Base-by-base conservation (phyloP, 306 rosid genomes). In the Hippophae gyantsensis region DNA sequence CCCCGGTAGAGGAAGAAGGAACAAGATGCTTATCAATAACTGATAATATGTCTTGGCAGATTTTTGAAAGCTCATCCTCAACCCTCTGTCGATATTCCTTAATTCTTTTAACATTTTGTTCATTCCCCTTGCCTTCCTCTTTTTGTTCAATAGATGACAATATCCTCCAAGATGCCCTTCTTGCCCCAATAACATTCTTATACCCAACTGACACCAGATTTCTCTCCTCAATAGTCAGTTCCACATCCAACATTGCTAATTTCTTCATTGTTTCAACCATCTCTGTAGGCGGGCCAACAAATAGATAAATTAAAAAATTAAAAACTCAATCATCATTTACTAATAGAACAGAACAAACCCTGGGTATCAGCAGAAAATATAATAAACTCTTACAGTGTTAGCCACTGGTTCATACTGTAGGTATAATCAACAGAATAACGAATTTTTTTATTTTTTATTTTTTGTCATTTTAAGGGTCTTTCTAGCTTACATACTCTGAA, bases 261-360 rank as follows among this genome's bases (percentile, higher is more conserved):
- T 65, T 78, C 73, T 69, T 73, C 76, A 73, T 78, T n/a, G 67
- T 70, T 64, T 78, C 79, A 65, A 78, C 72, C 73, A 78, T 69
- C 47, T 78, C 82, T 78, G 68, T 8, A 48, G 13, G 53, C 47
- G 72, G 58, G 9, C 43, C 43, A 61, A 65, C 53, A 18, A 0
- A 11, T 2, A 57, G 7, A 49, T 49, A 49, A 42, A 1, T 13
- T 41, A 3, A 23, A 41, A 58, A 32, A 1, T 32, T 4, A 32
- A 32, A 32, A 32, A 32, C 38, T 32, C 5, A 32, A 32, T 32
- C 38, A 32, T 32, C 38, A 32, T 32, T 32, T 32, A 32, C 3
- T 32, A 32, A 32, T 32, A 32, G 38, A 32, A 32, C 38, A 32
- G 5, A 32, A 32, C 38, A 32, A 32, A 32, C 38, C 38, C 38